phyloP scores from a whole-genome alignment of 2,329 filamentous ascomycete genomes.

The Trichoderma atroviride region DNA sequence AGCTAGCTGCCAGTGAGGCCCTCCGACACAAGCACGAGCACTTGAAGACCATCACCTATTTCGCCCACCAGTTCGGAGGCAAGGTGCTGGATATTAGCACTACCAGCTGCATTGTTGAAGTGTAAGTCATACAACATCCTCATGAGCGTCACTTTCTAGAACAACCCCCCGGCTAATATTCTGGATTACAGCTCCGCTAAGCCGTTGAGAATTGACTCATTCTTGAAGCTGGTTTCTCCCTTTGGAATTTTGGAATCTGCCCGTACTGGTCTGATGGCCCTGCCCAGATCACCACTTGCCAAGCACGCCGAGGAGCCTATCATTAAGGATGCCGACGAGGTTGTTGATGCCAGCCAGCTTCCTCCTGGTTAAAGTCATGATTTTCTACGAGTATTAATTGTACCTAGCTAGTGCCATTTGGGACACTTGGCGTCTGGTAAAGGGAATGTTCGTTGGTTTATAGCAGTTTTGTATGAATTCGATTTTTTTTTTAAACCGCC shows the following conservation, averaged over 20 bases:
- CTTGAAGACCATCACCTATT: slow-evolving; percentile 91
- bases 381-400: slow-evolving; percentile 8
- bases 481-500: slow-evolving; percentile 7
- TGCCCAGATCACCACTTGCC: slow-evolving; percentile 87
- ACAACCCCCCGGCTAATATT: slow-evolving; percentile 31
- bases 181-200: slow-evolving; percentile 74
- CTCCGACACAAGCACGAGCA: slow-evolving; percentile 97
- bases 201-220: slow-evolving; percentile 90
- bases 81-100: slow-evolving; percentile 98
- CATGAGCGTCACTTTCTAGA: background rate
- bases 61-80: slow-evolving; percentile 95
- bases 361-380: slow-evolving; percentile 72
- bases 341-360: slow-evolving; percentile 91
- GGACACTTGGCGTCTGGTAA: slow-evolving; percentile 30
- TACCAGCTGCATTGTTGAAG: slow-evolving; percentile 96
- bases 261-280: slow-evolving; percentile 92
- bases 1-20: slow-evolving; percentile 82
- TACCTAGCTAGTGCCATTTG: slow-evolving; percentile 13
- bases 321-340: slow-evolving; percentile 85
- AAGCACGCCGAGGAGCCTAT: slow-evolving; percentile 69
- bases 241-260: slow-evolving; percentile 97
- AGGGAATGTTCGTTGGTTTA: slow-evolving; percentile 25
- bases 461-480: slow-evolving; percentile 24
- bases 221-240: slow-evolving; percentile 91
- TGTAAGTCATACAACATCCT: slow-evolving; percentile 62